Percentiles rank a stretch among this genome's conserved stretches.
These are phyloP conservation scores for Agastache rugosa DNA, from an alignment of 257 asterid species.

Conservation along the genomic window DNA sequence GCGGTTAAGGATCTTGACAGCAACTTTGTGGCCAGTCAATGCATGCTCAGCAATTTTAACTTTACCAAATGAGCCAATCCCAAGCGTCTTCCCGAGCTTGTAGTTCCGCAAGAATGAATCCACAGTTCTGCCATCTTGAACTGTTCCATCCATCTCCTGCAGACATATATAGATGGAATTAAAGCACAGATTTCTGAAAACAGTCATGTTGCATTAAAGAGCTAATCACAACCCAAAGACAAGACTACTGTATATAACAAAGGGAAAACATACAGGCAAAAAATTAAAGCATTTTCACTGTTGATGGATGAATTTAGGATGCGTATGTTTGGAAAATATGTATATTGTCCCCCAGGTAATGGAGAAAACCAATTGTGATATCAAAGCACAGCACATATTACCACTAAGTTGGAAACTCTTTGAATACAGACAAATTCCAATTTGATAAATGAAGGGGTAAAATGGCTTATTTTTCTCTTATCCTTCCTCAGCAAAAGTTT, in stretches of 20 bases:
- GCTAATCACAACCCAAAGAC: not conserved
- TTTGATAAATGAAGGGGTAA: conserved; percentile 7
- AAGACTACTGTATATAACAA: not conserved
- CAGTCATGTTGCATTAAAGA: conserved; percentile 4
- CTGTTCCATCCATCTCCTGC: conserved; percentile 78
- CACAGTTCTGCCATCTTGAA: conserved; percentile 61
- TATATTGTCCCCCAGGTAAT: not conserved
- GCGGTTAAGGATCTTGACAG: conserved; percentile 92
- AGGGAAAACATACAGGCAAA: conserved; percentile 5
- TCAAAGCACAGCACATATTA: conserved; percentile 8
- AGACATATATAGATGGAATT: conserved; percentile 14
- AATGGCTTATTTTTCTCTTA: not conserved
- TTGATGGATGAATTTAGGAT: conserved; percentile 5
- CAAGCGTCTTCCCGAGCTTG: conserved; percentile 92
- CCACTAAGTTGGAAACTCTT: conserved; percentile 7
- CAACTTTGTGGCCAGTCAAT: conserved; percentile 84
- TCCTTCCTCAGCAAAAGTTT: not conserved
- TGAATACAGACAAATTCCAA: conserved; percentile 15
- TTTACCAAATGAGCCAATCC: conserved; percentile 91
- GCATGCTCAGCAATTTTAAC: conserved; percentile 89
- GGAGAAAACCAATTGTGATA: conserved; percentile 14
- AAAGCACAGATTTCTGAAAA: conserved; percentile 4
- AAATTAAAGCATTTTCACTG: not conserved
- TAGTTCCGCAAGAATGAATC: conserved; percentile 78
- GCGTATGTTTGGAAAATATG: not conserved